Evolutionary conservation across 2,329 filamentous ascomycete genomes (phyloP).

Genomic region (Colletotrichum lentis): DNA sequence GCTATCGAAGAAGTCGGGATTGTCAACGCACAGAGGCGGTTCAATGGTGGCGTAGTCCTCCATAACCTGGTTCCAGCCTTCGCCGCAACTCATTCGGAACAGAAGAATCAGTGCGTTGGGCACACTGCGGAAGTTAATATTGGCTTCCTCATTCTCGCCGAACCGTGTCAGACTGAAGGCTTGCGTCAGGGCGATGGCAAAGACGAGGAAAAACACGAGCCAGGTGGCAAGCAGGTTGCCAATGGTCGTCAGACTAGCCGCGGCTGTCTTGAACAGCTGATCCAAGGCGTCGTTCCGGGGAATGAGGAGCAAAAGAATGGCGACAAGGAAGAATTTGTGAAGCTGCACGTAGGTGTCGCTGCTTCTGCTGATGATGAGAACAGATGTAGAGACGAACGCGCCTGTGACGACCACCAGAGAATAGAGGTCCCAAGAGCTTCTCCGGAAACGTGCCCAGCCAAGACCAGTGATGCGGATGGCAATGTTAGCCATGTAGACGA

Average conservation of each 20-base stretch:
- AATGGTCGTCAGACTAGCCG: conserved; percentile 89
- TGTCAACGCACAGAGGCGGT: conserved; percentile 81
- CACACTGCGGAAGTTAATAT: conserved; percentile 92
- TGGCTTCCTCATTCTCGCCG: conserved; percentile 73
- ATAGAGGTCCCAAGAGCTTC: conserved; percentile 95
- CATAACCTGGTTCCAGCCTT: conserved; percentile 98
- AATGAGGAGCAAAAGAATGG: conserved; percentile 88
- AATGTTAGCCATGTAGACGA: conserved; percentile 85
- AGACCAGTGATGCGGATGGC: conserved; percentile 85
- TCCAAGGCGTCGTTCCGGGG: conserved; percentile 96
- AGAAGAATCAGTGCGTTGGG: conserved; percentile 92
- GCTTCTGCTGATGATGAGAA: conserved; percentile 70
- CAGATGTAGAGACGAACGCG: conserved; percentile 79
- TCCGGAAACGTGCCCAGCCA: conserved; percentile 89
- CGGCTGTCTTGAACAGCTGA: conserved; percentile 98
- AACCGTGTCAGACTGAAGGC: conserved; percentile 95
- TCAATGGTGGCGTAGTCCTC: conserved; percentile 87
- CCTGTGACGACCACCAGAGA: conserved; percentile 82
- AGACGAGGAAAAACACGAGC: conserved; percentile 96
- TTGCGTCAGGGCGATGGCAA: conserved; percentile 94
- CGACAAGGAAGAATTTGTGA: conserved; percentile 93
- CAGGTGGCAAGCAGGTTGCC: conserved; percentile 93
- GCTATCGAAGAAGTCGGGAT: conserved; percentile 77
- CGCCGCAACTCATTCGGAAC: conserved; percentile 91
- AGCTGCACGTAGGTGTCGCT: conserved; percentile 76